These are phyloP conservation scores for Daldinia eschscholtzii DNA, from an alignment of 2,329 filamentous ascomycete species.

Conservation along the genomic window DNA sequence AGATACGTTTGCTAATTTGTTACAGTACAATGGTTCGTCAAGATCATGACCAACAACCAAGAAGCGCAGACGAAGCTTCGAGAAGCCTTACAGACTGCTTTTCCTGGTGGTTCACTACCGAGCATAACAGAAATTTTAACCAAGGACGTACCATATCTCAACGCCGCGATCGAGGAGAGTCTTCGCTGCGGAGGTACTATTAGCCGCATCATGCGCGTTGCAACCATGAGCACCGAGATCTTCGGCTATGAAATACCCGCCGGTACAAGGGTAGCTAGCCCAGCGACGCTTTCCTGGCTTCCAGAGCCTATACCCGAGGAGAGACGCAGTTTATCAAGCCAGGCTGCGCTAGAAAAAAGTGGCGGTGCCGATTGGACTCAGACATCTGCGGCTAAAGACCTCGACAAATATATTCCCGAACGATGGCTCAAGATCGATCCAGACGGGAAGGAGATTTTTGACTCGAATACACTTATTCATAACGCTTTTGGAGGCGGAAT, in stretches of 20 bases:
- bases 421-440: not conserved
- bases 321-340: not conserved
- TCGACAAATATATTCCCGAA: not conserved
- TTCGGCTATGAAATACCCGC: constrained; percentile 1
- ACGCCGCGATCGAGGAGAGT: not conserved
- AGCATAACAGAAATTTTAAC: not conserved
- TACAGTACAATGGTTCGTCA: constrained; percentile 57
- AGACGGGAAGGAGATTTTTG: not conserved
- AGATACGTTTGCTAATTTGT: constrained; percentile 38
- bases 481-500: not conserved
- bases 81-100: not conserved
- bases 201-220: not conserved
- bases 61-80: constrained; percentile 54
- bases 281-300: not conserved
- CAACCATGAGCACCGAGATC: not conserved
- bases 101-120: not conserved
- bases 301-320: not conserved
- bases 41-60: constrained; percentile 54
- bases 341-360: not conserved
- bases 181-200: not conserved
- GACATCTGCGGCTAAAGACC: not conserved
- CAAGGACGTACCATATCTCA: not conserved
- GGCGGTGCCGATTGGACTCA: not conserved
- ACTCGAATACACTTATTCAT: not conserved
- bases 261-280: not conserved